Evolutionary conservation across 2,329 filamentous ascomycete species (phyloP).

Genomic region (Thielaviopsis cerberus): DNA sequence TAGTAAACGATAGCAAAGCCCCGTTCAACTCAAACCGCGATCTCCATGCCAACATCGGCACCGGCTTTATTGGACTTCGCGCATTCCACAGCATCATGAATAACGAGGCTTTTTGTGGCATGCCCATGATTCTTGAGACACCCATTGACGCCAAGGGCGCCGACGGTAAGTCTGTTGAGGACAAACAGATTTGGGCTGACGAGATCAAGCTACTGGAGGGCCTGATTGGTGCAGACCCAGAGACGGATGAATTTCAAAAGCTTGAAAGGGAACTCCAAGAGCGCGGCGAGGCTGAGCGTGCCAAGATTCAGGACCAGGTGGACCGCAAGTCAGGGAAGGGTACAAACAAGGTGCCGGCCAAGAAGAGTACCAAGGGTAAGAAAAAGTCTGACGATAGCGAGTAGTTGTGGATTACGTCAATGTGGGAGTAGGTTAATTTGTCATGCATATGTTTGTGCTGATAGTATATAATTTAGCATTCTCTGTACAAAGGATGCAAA

Average conservation of each 20-base stretch:
- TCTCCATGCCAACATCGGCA: slow-evolving; percentile 89
- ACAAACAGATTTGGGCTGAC: slow-evolving; percentile 69
- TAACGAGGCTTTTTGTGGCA: slow-evolving; percentile 49
- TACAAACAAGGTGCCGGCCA: slow-evolving; percentile 18
- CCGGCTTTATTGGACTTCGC: slow-evolving; percentile 74
- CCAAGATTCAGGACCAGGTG: slow-evolving; percentile 59
- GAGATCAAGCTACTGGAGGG: slow-evolving; percentile 91
- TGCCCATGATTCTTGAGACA: slow-evolving; percentile 94
- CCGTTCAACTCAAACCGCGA: slow-evolving; percentile 68
- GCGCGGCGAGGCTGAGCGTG: slow-evolving; percentile 51
- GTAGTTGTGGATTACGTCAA: background rate
- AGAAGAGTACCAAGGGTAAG: slow-evolving; percentile 20
- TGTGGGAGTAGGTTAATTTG: too few relatives aligned
- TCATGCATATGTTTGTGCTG: background rate
- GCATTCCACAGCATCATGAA: slow-evolving; percentile 90
- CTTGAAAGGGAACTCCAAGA: slow-evolving; percentile 48
- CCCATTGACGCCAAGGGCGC: slow-evolving; percentile 57
- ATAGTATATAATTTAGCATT: background rate
- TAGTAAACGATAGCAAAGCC: slow-evolving; percentile 89
- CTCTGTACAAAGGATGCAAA: too few relatives aligned
- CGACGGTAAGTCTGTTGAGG: slow-evolving; percentile 51
- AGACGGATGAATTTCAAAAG: slow-evolving; percentile 50
- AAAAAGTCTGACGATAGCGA: slow-evolving; percentile 19
- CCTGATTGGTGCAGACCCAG: slow-evolving; percentile 65
- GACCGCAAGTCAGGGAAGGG: slow-evolving; percentile 52